Conservation (phyloP, 768 basidiomycete genomes). For the Omphalotus guepiniiformis region DNA sequence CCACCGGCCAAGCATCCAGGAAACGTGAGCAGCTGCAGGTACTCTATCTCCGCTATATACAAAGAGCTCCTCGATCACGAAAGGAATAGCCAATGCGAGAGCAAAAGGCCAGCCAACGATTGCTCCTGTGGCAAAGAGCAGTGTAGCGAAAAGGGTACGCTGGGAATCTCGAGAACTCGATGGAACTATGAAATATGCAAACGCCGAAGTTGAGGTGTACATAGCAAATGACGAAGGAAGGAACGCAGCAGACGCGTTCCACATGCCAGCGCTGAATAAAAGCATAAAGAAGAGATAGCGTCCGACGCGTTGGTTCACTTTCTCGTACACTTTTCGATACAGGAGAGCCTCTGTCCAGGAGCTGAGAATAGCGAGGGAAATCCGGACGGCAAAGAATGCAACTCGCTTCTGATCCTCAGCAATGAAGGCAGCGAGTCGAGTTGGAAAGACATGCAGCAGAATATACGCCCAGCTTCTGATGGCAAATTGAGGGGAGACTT, state of each 20-base stretch:
- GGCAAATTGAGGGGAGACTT: slow-evolving; percentile 86
- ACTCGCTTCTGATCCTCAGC: slow-evolving; percentile 76
- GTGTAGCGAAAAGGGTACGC: slow-evolving; percentile 61
- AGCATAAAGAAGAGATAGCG: slow-evolving; percentile 91
- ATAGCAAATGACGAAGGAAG: slow-evolving; percentile 94
- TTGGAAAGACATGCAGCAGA: slow-evolving; percentile 69
- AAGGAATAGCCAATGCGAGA: slow-evolving; percentile 82
- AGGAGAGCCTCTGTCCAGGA: slow-evolving; percentile 77
- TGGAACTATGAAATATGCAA: slow-evolving; percentile 61
- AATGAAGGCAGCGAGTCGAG: slow-evolving; percentile 50
- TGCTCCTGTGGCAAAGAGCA: slow-evolving; percentile 74
- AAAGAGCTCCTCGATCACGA: slow-evolving; percentile 87
- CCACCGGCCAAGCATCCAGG: slow-evolving; percentile 65
- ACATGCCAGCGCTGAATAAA: slow-evolving; percentile 88
- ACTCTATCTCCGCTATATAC: slow-evolving; percentile 67
- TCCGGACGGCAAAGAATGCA: slow-evolving; percentile 85
- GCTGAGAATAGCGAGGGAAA: slow-evolving; percentile 69
- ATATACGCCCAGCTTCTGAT: slow-evolving; percentile 96
- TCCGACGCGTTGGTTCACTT: slow-evolving; percentile 84
- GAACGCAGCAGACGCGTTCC: slow-evolving; percentile 87
- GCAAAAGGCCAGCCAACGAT: slow-evolving; percentile 97
- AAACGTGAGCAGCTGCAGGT: slow-evolving; percentile 32
- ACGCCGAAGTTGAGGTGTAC: slow-evolving; percentile 81
- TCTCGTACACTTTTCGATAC: slow-evolving; percentile 75
- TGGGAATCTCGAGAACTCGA: slow-evolving; percentile 47